Evolutionary conservation across 2,329 filamentous ascomycete species (phyloP).

Genomic region (Keithomyces neogunnii): DNA sequence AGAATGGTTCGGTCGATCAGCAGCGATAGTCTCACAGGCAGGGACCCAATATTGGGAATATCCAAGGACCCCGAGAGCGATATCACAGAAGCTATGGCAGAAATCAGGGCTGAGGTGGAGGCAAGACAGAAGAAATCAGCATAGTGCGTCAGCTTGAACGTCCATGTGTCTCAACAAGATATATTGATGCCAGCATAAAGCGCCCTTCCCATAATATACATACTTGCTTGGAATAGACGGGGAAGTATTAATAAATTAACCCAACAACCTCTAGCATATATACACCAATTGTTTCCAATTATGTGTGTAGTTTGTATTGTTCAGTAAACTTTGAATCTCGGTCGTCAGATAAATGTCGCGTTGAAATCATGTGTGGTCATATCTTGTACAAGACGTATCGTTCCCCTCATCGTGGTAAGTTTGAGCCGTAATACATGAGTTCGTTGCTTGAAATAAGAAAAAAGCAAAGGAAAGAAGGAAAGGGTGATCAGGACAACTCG

Average conservation of each 20-base stretch:
- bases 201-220: neutral
- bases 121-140: conserved; percentile 21
- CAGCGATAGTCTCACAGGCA: conserved; percentile 45
- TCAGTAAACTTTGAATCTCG: neutral
- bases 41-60: conserved; percentile 65
- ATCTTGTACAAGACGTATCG: neutral
- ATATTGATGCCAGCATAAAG: neutral
- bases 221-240: neutral
- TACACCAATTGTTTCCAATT: neutral
- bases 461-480: neutral
- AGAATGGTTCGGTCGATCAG: conserved; percentile 42
- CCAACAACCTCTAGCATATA: neutral
- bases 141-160: neutral
- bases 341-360: neutral
- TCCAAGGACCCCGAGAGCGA: conserved; percentile 68
- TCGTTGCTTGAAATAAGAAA: neutral
- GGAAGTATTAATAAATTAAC: neutral
- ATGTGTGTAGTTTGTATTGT: neutral
- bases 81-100: conserved; percentile 67
- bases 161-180: neutral
- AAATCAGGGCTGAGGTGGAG: conserved; percentile 67
- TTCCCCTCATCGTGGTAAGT: neutral
- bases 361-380: conserved; percentile 1
- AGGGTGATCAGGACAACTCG: neutral
- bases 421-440: neutral